Conservation (phyloP, 345 rosid species). For the Aquilaria sinensis region DNA sequence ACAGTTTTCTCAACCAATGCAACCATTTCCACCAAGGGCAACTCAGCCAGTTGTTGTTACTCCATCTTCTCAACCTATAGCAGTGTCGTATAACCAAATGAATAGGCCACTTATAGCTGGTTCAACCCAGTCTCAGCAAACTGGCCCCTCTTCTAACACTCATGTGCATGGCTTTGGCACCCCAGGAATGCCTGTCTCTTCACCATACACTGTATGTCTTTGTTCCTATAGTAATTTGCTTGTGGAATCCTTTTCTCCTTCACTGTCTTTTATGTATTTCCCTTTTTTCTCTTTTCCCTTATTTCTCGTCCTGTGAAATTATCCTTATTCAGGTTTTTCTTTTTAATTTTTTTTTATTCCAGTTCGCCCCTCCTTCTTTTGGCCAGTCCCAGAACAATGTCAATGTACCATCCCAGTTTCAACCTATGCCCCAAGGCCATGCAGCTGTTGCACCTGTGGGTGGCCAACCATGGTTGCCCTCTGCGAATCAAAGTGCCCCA, state of each 20-base stretch:
- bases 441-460: slow-evolving; percentile 32
- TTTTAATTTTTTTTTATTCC: slow-evolving; percentile 7
- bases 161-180: slow-evolving; percentile 38
- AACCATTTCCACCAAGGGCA: slow-evolving; percentile 64
- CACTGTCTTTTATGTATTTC: not conserved
- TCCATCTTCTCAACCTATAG: slow-evolving; percentile 53
- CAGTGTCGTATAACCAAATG: slow-evolving; percentile 49
- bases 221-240: slow-evolving; percentile 8
- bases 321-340: too few species aligned
- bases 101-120: slow-evolving; percentile 53
- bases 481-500: slow-evolving; percentile 46
- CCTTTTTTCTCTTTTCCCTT: too few species aligned
- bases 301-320: too few species aligned
- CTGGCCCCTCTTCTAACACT: slow-evolving; percentile 29
- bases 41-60: slow-evolving; percentile 59
- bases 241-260: slow-evolving; percentile 8
- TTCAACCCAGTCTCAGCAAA: slow-evolving; percentile 45
- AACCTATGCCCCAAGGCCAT: slow-evolving; percentile 55
- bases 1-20: slow-evolving; percentile 70
- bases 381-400: slow-evolving; percentile 56
- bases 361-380: slow-evolving; percentile 60
- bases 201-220: slow-evolving; percentile 53
- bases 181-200: slow-evolving; percentile 47
- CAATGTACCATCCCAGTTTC: slow-evolving; percentile 39
- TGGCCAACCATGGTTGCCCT: slow-evolving; percentile 59